Base-by-base conservation (phyloP, 768 basidiomycete genomes). In the Leccinum rimulosum region DNA sequence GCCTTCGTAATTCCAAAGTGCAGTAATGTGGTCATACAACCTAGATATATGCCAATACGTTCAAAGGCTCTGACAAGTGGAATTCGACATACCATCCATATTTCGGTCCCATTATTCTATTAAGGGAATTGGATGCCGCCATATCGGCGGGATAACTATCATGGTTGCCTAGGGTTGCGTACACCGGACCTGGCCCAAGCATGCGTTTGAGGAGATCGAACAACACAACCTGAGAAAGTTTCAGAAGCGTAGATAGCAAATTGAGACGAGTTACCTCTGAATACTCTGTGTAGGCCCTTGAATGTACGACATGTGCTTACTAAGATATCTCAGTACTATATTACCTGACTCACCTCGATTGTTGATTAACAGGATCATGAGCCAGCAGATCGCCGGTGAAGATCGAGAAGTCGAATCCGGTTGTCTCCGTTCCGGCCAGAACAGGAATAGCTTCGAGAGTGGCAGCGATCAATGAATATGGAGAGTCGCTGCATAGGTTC, bases 331-430 rank as follows among this genome's bases (percentile, higher is more conserved):
- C 27, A 50, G 7, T n/a, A 30, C 12, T 6, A 51, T 25, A 50
- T 27, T 38, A 27, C 27, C n/a, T 12, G 8, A 61, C 79, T 60
- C 58, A 83, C 85, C 85, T 79, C 8, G 83, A 85, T 38, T 84
- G 72, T 65, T 91, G 82, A 56, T 82, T 83, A 43, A 83, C 81
- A 12, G 81, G 73, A 70, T 91, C 90, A 68, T 92, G 89, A 6
- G 86, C 83, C 40, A 89, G 81, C 45, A 92, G 70, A 68, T 92
- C 89, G 25, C 89, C 89, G 0, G 89, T 92, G 66, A 80, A 91
- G 17, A 92, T 50, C 0, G 82, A 81, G 68, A 84, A 90, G 27
- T 79, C 78, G 66, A 91, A 88, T 3, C 85, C 86, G 14, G 77
- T 81, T 1, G 78, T 71, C 64, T 82, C 67, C 9, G 89, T 88